Evolutionary conservation across 208 protist genomes (phyloP).

Genomic region (Leishmania arabica): DNA sequence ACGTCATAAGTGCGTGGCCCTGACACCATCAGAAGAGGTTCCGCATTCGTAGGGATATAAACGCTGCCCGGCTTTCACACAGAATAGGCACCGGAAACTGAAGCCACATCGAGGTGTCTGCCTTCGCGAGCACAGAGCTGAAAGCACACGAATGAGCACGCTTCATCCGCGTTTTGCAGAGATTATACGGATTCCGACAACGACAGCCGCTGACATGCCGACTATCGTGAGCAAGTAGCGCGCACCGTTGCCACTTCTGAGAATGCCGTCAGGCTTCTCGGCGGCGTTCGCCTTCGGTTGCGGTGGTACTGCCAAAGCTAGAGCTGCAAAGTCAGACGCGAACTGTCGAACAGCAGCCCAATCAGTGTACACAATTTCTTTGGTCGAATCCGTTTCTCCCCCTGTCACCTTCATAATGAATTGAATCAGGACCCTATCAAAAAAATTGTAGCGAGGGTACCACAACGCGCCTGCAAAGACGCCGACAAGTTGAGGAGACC

Average conservation of each 20-base stretch:
- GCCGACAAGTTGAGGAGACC: slow-evolving; percentile 12
- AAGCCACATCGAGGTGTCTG: neutral
- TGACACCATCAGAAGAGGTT: too few relatives aligned
- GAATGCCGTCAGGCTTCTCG: neutral
- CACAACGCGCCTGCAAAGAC: slow-evolving; percentile 34
- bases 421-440: slow-evolving; percentile 28
- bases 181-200: neutral
- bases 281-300: neutral
- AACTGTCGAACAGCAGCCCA: slow-evolving; percentile 22
- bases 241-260: neutral
- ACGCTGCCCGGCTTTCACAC: neutral
- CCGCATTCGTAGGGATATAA: neutral
- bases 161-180: neutral
- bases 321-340: slow-evolving; percentile 3
- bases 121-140: neutral
- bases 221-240: neutral
- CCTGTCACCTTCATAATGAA: slow-evolving; percentile 34
- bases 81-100: neutral
- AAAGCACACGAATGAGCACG: neutral
- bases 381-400: slow-evolving; percentile 30
- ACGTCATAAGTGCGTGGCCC: neutral
- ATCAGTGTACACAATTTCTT: slow-evolving; percentile 32
- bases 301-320: neutral
- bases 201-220: too few relatives aligned
- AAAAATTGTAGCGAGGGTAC: slow-evolving; percentile 34